Conservation (phyloP, 2,329 filamentous ascomycete species). For the Elsinoe arachidis region DNA sequence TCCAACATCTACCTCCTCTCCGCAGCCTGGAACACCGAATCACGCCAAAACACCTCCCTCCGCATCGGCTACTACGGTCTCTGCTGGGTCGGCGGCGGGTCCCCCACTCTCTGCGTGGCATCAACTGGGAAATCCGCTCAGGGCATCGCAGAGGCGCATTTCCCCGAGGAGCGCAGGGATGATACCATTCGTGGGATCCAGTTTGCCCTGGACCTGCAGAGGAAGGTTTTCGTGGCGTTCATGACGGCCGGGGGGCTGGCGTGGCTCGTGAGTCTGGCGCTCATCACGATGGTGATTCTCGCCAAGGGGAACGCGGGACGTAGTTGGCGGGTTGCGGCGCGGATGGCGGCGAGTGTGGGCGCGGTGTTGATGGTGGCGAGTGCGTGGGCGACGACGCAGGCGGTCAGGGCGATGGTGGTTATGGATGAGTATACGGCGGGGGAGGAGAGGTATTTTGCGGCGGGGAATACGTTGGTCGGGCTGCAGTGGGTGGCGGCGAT, state of each 20-base stretch:
- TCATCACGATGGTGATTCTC: conserved; percentile 15
- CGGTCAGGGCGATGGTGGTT: conserved; percentile 13
- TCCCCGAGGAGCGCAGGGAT: not conserved
- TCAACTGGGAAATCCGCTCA: conserved; percentile 13
- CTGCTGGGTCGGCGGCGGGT: conserved; percentile 7
- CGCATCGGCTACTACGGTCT: conserved; percentile 16
- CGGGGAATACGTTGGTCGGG: conserved; percentile 12
- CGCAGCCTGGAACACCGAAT: conserved; percentile 5
- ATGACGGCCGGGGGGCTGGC: conserved; percentile 17
- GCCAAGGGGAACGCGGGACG: conserved; percentile 10
- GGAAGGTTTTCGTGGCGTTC: conserved; percentile 16
- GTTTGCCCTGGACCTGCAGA: conserved; percentile 13
- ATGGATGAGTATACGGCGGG: not conserved
- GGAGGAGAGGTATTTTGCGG: not conserved
- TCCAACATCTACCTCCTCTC: conserved; percentile 15
- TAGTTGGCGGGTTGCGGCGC: conserved; percentile 2
- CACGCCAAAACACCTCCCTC: conserved; percentile 2
- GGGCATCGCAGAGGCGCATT: conserved; percentile 6
- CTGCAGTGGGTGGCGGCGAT: conserved; percentile 17
- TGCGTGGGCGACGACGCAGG: conserved; percentile 16
- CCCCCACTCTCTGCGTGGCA: not conserved
- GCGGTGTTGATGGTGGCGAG: conserved; percentile 16
- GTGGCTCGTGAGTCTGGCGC: conserved; percentile 14
- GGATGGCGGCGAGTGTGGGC: conserved; percentile 2
- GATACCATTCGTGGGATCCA: conserved; percentile 10